Evolutionary conservation across 331 rosid species (phyloP).

Genomic region (Rosa hybrid): DNA sequence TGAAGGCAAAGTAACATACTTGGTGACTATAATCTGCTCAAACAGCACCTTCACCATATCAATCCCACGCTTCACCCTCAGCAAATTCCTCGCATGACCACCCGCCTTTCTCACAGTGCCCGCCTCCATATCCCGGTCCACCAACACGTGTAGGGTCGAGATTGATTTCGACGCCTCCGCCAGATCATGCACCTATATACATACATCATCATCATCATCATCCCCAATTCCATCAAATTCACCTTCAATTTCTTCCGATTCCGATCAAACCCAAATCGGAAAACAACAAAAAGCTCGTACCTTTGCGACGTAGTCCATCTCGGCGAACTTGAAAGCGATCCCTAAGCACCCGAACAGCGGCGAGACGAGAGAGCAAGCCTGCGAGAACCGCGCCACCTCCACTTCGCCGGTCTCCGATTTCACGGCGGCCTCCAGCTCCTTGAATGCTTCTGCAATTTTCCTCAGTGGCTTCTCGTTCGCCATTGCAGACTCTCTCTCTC

Average conservation of each 20-base stretch:
- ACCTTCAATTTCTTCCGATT: not conserved
- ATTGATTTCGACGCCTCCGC: constrained; percentile 73
- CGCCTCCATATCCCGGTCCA: constrained; percentile 65
- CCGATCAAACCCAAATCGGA: not conserved
- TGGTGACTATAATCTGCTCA: constrained; percentile 63
- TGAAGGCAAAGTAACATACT: constrained; percentile 46
- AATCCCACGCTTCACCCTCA: constrained; percentile 90
- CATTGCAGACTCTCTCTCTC: constrained; percentile 29
- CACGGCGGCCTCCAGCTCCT: constrained; percentile 50
- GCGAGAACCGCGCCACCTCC: constrained; percentile 66
- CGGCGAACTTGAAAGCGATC: constrained; percentile 94
- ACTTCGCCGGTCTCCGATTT: constrained; percentile 46
- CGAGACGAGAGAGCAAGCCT: constrained; percentile 78
- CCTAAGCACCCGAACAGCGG: constrained; percentile 92
- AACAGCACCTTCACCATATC: constrained; percentile 90
- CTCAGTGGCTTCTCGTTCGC: constrained; percentile 49
- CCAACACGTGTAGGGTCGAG: constrained; percentile 52
- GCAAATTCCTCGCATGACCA: constrained; percentile 83
- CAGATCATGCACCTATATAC: constrained; percentile 70
- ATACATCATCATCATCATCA: not conserved
- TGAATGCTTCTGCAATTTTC: constrained; percentile 65
- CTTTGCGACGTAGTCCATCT: constrained; percentile 86
- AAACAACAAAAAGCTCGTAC: constrained; percentile 24
- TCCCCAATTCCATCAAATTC: not conserved
- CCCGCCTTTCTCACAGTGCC: constrained; percentile 59